phyloP scores from a whole-genome alignment of 2,329 filamentous ascomycete genomes.

The Periconia sp. region DNA sequence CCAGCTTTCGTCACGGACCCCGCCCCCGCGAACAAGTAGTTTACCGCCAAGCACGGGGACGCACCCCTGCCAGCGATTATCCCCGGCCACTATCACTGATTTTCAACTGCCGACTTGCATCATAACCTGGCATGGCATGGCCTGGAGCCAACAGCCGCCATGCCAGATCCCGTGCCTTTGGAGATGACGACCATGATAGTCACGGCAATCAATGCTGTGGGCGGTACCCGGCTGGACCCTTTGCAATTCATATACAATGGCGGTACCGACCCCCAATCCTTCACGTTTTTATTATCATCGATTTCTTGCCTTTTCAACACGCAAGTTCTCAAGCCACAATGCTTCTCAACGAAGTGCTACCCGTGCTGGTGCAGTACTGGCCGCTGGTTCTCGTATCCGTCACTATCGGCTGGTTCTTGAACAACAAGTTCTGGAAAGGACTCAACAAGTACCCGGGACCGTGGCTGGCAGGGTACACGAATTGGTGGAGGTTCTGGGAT shows the following conservation, averaged over 20 bases:
- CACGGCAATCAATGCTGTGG: slow-evolving; percentile 12
- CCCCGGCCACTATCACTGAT: slow-evolving; percentile 1
- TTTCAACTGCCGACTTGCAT: slow-evolving; percentile 21
- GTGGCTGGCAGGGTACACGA: slow-evolving; percentile 65
- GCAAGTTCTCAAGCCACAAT: slow-evolving; percentile 24
- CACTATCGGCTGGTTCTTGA: slow-evolving; percentile 39
- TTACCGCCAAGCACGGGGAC: neutral
- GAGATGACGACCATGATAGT: slow-evolving; percentile 1
- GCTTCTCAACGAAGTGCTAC: slow-evolving; percentile 39
- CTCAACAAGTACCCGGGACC: slow-evolving; percentile 74
- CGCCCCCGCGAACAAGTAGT: neutral
- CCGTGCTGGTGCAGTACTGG: slow-evolving; percentile 45
- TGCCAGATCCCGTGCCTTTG: slow-evolving; percentile 9
- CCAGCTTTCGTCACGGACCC: neutral
- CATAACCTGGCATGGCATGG: slow-evolving; percentile 1
- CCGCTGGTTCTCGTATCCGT: slow-evolving; percentile 38
- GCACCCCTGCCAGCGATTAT: neutral
- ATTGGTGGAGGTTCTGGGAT: slow-evolving; percentile 75
- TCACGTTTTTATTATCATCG: slow-evolving; percentile 10
- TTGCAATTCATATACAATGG: slow-evolving; percentile 5
- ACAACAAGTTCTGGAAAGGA: slow-evolving; percentile 56
- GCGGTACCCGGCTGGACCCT: slow-evolving; percentile 2
- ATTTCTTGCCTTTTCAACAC: slow-evolving; percentile 17
- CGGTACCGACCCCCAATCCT: slow-evolving; percentile 5
- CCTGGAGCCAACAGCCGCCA: slow-evolving; percentile 1